Percentiles rank a stretch among this genome's conserved stretches.
These are phyloP conservation scores for Candida sp. DNA, from an alignment of 1,139 yeast species.

Conservation along the genomic window DNA sequence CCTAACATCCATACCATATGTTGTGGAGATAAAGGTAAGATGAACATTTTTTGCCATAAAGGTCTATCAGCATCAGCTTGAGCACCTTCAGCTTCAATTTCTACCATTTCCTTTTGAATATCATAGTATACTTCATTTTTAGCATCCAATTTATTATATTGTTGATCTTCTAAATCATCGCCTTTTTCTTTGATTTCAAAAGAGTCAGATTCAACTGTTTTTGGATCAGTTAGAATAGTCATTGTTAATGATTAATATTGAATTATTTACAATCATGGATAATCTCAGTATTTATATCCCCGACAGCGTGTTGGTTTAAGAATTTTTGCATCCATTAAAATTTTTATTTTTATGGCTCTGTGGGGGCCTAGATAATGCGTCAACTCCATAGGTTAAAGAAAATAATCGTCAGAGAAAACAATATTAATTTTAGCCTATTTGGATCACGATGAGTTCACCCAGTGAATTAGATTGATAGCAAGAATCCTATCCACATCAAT, in stretches of 20 bases:
- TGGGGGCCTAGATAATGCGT: not conserved
- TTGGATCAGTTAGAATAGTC: not conserved
- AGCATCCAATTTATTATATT: not conserved
- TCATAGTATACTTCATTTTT: slow-evolving; percentile 9
- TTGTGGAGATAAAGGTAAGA: slow-evolving; percentile 35
- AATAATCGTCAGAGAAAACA: not conserved
- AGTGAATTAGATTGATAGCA: too few relatives aligned
- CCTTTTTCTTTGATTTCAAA: slow-evolving; percentile 1
- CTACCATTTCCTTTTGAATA: slow-evolving; percentile 22
- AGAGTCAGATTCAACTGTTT: not conserved
- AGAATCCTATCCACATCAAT: too few relatives aligned
- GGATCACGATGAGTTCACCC: too few relatives aligned
- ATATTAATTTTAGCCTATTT: too few relatives aligned
- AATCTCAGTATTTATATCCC: not conserved
- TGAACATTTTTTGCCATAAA: slow-evolving; percentile 19
- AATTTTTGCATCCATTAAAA: too few relatives aligned
- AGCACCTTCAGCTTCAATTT: slow-evolving; percentile 18
- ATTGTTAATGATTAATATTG: not conserved
- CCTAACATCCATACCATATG: slow-evolving; percentile 48
- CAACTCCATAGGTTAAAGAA: not conserved
- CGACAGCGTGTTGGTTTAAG: not conserved
- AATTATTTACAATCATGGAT: not conserved
- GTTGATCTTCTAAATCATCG: not conserved
- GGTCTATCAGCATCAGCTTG: slow-evolving; percentile 15
- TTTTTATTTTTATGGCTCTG: not conserved